Evolutionary conservation across 1,139 yeast genomes (phyloP).

Genomic region (Zhuliangozyma parablackwelliae): DNA sequence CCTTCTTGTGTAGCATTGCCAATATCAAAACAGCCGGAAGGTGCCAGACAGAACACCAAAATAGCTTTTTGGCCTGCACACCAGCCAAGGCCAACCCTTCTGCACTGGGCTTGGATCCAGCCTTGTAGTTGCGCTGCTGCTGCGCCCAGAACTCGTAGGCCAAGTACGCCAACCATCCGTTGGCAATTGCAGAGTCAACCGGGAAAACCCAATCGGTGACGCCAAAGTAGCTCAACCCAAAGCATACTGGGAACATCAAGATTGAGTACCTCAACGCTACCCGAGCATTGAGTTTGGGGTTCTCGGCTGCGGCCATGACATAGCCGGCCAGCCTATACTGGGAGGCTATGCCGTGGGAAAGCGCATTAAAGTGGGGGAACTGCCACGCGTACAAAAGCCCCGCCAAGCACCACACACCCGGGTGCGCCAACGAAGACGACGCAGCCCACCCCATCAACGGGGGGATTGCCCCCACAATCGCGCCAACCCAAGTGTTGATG

Average conservation of each 20-base stretch:
- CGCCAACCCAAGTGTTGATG: conserved; percentile 97
- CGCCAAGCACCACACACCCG: conserved; percentile 95
- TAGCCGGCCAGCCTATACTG: conserved; percentile 93
- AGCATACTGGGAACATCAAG: conserved; percentile 88
- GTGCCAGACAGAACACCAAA: conserved; percentile 95
- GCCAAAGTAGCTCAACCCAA: conserved; percentile 72
- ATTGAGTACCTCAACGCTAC: conserved; percentile 87
- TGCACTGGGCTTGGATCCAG: conserved; percentile 34
- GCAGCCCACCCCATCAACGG: conserved; percentile 99
- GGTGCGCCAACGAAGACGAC: conserved; percentile 71
- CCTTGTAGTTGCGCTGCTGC: conserved; percentile 54
- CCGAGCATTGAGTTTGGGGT: conserved; percentile 87
- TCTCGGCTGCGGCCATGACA: conserved; percentile 92
- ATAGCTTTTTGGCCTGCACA: conserved; percentile 71
- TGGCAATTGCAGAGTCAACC: conserved; percentile 73
- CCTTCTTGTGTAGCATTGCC: conserved; percentile 93
- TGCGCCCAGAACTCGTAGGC: conserved; percentile 84
- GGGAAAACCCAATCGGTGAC: conserved; percentile 82
- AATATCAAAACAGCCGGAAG: conserved; percentile 83
- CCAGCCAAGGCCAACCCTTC: conserved; percentile 59
- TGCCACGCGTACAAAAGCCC: conserved; percentile 95
- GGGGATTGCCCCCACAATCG: conserved; percentile 95
- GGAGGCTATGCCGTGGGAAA: conserved; percentile 80
- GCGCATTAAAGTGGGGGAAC: conserved; percentile 93
- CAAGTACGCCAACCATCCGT: conserved; percentile 80